phyloP scores from a whole-genome alignment of 2,329 filamentous ascomycete genomes.

The Rhynchosporium secalis region DNA sequence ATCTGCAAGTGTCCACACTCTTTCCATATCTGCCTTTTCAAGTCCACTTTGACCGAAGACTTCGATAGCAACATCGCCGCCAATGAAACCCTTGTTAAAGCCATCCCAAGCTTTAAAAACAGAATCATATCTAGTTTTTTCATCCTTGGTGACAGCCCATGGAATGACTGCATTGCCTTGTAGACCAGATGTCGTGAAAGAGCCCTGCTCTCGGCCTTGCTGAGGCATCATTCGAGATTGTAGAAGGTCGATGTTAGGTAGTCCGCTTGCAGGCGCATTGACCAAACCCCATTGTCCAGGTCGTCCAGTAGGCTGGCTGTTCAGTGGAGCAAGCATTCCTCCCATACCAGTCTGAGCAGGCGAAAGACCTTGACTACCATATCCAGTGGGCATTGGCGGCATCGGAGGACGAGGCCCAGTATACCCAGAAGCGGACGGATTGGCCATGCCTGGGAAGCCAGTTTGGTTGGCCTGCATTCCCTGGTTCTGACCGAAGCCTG shows the following conservation, averaged over 20 bases:
- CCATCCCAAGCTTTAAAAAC: constrained; percentile 98
- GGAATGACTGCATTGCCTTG: constrained; percentile 94
- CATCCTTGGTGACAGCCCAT: constrained; percentile 98
- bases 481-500: constrained; percentile 54
- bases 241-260: constrained; percentile 91
- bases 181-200: constrained; percentile 81
- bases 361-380: constrained; percentile 56
- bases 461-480: constrained; percentile 68
- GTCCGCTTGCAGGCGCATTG: constrained; percentile 82
- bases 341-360: constrained; percentile 65
- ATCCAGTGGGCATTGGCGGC: constrained; percentile 76
- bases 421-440: constrained; percentile 77
- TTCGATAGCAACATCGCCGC: constrained; percentile 89
- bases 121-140: constrained; percentile 94
- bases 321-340: constrained; percentile 59
- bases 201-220: constrained; percentile 79
- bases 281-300: constrained; percentile 99
- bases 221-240: constrained; percentile 98
- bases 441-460: constrained; percentile 65
- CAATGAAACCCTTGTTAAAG: constrained; percentile 87
- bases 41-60: constrained; percentile 96
- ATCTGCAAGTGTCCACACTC: constrained; percentile 92
- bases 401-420: constrained; percentile 77
- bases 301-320: constrained; percentile 89
- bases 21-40: constrained; percentile 84